These are phyloP conservation scores for Lachnellula hyalina DNA, from an alignment of 2,329 filamentous ascomycete genomes.

Conservation along the genomic window DNA sequence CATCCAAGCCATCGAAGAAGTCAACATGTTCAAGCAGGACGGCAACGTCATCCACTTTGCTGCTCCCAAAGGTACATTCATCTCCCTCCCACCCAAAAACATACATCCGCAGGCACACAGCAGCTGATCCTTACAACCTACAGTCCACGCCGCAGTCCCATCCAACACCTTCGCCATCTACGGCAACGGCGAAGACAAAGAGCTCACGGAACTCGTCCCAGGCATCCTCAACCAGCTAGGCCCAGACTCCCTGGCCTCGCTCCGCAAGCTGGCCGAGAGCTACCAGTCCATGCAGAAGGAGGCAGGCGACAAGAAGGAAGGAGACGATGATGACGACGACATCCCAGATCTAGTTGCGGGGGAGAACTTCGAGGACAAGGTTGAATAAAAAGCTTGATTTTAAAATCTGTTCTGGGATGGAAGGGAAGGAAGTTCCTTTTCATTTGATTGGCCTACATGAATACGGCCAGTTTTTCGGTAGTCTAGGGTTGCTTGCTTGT, in stretches of 20 bases:
- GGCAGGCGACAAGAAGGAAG: constrained; percentile 70
- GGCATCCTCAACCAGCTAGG: constrained; percentile 99
- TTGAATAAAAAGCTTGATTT: constrained; percentile 28
- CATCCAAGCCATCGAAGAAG: constrained; percentile 99
- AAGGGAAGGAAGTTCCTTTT: constrained; percentile 12
- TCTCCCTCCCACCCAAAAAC: not conserved
- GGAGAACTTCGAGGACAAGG: constrained; percentile 97
- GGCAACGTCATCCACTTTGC: constrained; percentile 99
- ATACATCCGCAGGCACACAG: not conserved
- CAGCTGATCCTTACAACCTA: constrained; percentile 5
- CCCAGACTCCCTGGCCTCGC: constrained; percentile 93
- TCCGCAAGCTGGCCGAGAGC: constrained; percentile 97
- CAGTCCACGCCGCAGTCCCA: constrained; percentile 94
- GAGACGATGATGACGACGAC: constrained; percentile 75
- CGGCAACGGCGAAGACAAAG: constrained; percentile 98
- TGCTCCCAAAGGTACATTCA: constrained; percentile 76
- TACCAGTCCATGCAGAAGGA: constrained; percentile 99
- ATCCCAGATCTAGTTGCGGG: constrained; percentile 96
- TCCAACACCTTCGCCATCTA: constrained; percentile 99
- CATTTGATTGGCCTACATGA: constrained; percentile 21
- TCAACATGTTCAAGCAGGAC: constrained; percentile 99
- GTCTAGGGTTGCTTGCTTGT: constrained; percentile 30
- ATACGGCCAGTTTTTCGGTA: constrained; percentile 24
- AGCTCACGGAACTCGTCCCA: constrained; percentile 97
- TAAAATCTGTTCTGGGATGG: not conserved